phyloP scores from a whole-genome alignment of 2,329 filamentous ascomycete species.

The Aspergillus vadensis region DNA sequence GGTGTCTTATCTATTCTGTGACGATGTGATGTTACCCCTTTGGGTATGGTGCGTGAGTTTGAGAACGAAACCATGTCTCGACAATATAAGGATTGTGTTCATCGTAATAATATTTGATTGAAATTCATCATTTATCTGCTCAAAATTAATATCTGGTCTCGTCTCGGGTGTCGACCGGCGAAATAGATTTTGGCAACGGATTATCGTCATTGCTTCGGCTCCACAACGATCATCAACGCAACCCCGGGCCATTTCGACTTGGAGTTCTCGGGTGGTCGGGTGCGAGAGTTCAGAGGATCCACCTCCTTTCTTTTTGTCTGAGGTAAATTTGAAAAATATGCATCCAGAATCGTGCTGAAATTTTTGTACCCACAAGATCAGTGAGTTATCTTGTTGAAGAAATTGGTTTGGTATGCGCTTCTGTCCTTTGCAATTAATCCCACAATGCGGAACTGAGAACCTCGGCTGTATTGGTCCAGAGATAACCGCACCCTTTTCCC shows the following conservation, averaged over 20 bases:
- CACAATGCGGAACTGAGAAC: neutral
- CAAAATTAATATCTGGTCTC: neutral
- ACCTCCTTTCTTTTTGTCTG: neutral
- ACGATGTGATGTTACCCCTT: neutral
- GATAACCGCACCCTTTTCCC: slow-evolving; percentile 7
- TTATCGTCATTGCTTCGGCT: slow-evolving; percentile 8
- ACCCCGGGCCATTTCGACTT: slow-evolving; percentile 3
- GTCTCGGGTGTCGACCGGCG: neutral
- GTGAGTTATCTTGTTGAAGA: neutral
- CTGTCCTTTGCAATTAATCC: neutral
- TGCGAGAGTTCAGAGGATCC: neutral
- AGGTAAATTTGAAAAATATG: neutral
- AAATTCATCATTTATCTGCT: neutral
- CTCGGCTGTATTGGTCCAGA: slow-evolving; percentile 4
- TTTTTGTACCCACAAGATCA: neutral
- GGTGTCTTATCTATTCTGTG: neutral
- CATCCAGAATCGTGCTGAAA: neutral
- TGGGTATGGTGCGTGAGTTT: neutral
- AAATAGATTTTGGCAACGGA: neutral
- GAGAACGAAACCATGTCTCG: neutral
- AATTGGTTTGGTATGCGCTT: neutral
- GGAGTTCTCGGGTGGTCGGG: neutral
- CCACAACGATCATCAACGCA: slow-evolving; percentile 9
- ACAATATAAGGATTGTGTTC: neutral
- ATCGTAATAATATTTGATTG: slow-evolving; percentile 2